A percentile compares a stretch with the other conserved stretches of the same genome.
Conservation (phyloP, 169 alveolate species). For the Plasmodium billcollinsi region DNA sequence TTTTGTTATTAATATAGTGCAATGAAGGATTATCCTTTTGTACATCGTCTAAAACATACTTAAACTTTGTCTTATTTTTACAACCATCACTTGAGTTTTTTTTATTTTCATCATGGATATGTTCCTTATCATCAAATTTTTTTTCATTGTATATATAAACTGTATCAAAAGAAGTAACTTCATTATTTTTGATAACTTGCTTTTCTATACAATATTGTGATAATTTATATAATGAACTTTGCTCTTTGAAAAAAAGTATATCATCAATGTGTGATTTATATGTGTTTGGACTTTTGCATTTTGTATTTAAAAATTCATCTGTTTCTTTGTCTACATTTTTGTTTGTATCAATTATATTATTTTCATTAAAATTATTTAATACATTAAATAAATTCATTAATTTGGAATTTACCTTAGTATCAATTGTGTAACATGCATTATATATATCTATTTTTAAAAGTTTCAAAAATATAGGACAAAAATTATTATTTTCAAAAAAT, state of each 20-base stretch:
- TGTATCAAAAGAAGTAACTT: constrained; percentile 43
- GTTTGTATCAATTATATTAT: not conserved
- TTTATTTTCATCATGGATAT: not conserved
- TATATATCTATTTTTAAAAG: constrained; percentile 59
- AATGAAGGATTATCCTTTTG: constrained; percentile 15
- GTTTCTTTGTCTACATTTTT: not conserved
- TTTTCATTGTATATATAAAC: constrained; percentile 57
- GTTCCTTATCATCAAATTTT: not conserved
- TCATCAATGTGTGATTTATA: constrained; percentile 19
- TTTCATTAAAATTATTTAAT: constrained; percentile 40
- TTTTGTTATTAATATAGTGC: constrained; percentile 16
- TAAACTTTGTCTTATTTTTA: not conserved
- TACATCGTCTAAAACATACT: constrained; percentile 15
- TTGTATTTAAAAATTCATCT: not conserved
- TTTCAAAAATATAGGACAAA: constrained; percentile 74
- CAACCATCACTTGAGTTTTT: constrained; percentile 8
- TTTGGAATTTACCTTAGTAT: constrained; percentile 13
- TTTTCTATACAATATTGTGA: constrained; percentile 75
- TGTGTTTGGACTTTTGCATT: not conserved
- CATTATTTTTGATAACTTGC: constrained; percentile 15
- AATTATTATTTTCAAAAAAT: constrained; percentile 74
- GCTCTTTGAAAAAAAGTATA: constrained; percentile 29
- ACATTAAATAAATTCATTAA: constrained; percentile 17
- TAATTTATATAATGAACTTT: constrained; percentile 60
- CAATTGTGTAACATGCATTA: constrained; percentile 32